Percentiles rank a stretch among this genome's conserved stretches.
Evolutionary conservation across 208 protist genomes (phyloP).

Genomic region (Crithidia mellificae): DNA sequence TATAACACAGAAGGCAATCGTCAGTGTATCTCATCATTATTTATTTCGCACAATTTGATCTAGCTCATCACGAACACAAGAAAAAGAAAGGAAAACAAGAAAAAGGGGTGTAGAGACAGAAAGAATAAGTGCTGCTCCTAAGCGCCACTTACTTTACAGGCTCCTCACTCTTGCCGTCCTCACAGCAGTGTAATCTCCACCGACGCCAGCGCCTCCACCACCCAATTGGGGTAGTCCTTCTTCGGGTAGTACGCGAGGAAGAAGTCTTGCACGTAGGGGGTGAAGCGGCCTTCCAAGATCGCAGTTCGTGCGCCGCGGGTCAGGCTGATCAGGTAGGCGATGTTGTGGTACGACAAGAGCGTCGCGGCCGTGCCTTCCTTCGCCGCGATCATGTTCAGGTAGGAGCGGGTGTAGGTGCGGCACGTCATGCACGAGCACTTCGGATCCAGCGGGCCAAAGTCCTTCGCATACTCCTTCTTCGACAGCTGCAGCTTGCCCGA

Average conservation of each 20-base stretch:
- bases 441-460: constrained; percentile 83
- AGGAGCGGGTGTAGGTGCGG: constrained; percentile 92
- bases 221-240: constrained; percentile 89
- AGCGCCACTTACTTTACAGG: no score
- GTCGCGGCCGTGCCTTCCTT: constrained; percentile 92
- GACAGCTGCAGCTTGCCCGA: constrained; percentile 82
- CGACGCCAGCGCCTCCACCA: constrained; percentile 75
- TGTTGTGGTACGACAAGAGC: constrained; percentile 98
- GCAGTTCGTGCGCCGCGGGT: constrained; percentile 88
- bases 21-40: no score
- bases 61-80: no score
- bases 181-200: constrained; percentile 79
- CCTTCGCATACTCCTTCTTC: constrained; percentile 64
- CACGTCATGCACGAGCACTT: constrained; percentile 93
- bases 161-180: no score
- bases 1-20: no score
- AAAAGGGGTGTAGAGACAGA: no score
- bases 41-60: no score
- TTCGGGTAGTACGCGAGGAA: constrained; percentile 84
- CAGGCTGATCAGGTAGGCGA: constrained; percentile 95
- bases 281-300: constrained; percentile 82
- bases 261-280: constrained; percentile 86
- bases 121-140: no score
- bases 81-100: no score
- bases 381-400: constrained; percentile 88